Evolutionary conservation across 176 grass and related monocot species (phyloP).

Genomic region (Melocanna baccifera): DNA sequence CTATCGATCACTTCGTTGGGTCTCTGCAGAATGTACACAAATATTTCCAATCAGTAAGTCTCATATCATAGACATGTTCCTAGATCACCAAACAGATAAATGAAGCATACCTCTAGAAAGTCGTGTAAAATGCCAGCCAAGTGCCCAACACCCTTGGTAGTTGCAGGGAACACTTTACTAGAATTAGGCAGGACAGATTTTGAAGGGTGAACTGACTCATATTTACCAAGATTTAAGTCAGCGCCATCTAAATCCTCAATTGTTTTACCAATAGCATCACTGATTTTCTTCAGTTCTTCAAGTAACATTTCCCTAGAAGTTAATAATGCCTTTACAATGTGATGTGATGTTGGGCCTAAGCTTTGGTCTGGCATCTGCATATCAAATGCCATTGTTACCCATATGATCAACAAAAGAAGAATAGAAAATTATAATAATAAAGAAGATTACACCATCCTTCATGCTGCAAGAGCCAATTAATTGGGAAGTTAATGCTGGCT

Average conservation of each 20-base stretch:
- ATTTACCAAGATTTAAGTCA: conserved; percentile 79
- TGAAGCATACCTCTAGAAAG: conserved; percentile 72
- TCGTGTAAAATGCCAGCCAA: conserved; percentile 85
- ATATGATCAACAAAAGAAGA: neutral
- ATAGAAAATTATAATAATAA: neutral
- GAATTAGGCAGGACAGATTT: conserved; percentile 37
- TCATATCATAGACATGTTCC: neutral
- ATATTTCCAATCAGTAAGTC: conserved; percentile 34
- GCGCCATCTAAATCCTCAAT: conserved; percentile 67
- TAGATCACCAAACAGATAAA: conserved; percentile 13
- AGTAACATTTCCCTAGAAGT: conserved; percentile 78
- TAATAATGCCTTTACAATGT: conserved; percentile 71
- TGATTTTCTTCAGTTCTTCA: conserved; percentile 73
- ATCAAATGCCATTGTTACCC: conserved; percentile 35
- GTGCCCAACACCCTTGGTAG: conserved; percentile 76
- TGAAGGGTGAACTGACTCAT: conserved; percentile 61
- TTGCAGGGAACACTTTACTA: conserved; percentile 51
- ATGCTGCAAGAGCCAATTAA: neutral
- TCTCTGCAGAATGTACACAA: conserved; percentile 51
- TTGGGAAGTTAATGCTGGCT: neutral
- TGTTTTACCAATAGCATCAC: conserved; percentile 66
- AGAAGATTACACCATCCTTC: neutral
- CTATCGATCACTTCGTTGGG: conserved; percentile 51
- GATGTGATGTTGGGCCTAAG: conserved; percentile 59
- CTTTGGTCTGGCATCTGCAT: conserved; percentile 71